These are phyloP conservation scores for Omphalea diandra DNA, from an alignment of 441 rosid genomes.

Conservation along the genomic window DNA sequence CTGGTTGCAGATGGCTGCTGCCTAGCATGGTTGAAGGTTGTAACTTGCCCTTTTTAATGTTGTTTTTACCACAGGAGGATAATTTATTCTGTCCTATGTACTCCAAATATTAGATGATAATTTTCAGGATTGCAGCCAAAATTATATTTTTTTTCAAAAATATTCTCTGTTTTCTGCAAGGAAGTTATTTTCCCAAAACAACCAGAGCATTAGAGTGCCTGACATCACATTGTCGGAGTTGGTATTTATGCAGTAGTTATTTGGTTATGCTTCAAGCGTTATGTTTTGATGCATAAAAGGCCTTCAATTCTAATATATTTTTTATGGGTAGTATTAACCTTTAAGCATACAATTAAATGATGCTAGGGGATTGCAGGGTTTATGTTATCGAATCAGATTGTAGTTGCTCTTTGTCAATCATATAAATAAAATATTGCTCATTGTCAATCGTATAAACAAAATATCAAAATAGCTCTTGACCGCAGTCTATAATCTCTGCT, in stretches of 20 bases:
- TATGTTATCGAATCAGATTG: too few relatives aligned
- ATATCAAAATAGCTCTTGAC: background rate
- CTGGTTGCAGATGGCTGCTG: background rate
- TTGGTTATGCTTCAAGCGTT: background rate
- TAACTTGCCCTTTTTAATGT: background rate
- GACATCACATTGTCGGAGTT: background rate
- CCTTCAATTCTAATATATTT: background rate
- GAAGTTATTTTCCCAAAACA: background rate
- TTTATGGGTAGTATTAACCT: background rate
- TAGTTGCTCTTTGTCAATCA: background rate
- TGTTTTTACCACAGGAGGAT: background rate
- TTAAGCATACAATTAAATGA: background rate
- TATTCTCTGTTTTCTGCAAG: background rate
- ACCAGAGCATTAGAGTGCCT: background rate
- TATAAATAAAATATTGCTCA: background rate
- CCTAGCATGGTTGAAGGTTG: background rate
- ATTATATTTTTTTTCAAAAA: background rate
- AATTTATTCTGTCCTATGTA: background rate
- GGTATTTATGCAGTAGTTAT: background rate
- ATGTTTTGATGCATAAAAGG: background rate
- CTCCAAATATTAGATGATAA: background rate
- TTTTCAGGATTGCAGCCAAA: background rate
- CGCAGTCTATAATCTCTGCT: background rate
- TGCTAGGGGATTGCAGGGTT: background rate
- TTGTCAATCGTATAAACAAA: background rate